Evolutionary conservation across 371 early-diverging fungal genomes (phyloP), one percentile per base, ranked within the genome.

Genomic region (Mucor racemosus): DNA sequence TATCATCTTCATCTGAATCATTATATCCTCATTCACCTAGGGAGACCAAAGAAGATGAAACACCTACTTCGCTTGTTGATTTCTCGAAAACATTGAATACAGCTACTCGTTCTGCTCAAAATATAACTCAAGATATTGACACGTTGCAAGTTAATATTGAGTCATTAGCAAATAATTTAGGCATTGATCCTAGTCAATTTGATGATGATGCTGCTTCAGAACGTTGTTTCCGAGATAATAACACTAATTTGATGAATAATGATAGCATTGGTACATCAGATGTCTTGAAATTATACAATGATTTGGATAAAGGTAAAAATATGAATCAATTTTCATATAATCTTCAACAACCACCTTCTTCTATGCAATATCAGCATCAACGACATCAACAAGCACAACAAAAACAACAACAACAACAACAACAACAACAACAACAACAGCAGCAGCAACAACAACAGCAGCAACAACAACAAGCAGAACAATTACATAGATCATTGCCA

Each of bases 71-170:
- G n/a, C 35, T 63, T 10, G 48, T 64, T 6, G 66, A 66, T 13
- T 78, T 75, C 26, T 69, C 73, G 8, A 60, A 70, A 17, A 74
- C 77, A 8, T 31, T 75, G 8, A 66, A 73, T 56, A 60, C 69
- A 1, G 73, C 78, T 7, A 64, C 75, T 4, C 58, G 65, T 14
- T 76, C 77, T 15, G 79, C 79, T 10, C 71, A 76, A 54, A 61
- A 73, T 1, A 79, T 79, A 26, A 59, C 73, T 6, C 65, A 75
- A 17, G 79, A 76, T 38, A 79, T 79, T 66, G 75, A 79, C 57
- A 53, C 66, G 34, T 54, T 79, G 1, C 73, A 79, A 64, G 44
- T 65, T 3, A 72, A 79, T 55, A 75, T 79, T 46, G 79, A 79
- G 40, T 64, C 70, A 26, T 55, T 79, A 15, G 79, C 79, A 2